phyloP scores from a whole-genome alignment of 352 stramenopile genomes.

The Pythium scleroteichum region DNA sequence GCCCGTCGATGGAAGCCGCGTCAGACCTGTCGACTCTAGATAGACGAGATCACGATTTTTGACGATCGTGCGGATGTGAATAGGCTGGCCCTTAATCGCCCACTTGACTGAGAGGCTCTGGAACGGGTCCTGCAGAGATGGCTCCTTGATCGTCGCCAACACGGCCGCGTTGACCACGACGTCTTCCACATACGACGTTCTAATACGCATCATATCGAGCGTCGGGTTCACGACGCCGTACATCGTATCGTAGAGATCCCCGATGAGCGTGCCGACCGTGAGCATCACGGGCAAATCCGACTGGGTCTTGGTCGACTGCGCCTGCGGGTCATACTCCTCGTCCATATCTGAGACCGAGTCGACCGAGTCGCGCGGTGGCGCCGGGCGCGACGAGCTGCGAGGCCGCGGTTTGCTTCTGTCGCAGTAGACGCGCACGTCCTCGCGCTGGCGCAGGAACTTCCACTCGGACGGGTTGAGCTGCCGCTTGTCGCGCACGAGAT shows the following conservation, averaged over 20 bases:
- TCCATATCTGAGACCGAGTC: background rate
- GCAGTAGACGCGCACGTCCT: slow-evolving; percentile 24
- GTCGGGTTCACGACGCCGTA: slow-evolving; percentile 46
- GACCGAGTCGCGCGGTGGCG: background rate
- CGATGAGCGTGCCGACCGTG: slow-evolving; percentile 38
- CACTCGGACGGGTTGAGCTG: slow-evolving; percentile 45
- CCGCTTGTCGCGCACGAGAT: slow-evolving; percentile 33
- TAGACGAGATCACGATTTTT: slow-evolving; percentile 59
- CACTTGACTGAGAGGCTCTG: slow-evolving; percentile 53
- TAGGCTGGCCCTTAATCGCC: slow-evolving; percentile 43
- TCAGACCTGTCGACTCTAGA: slow-evolving; percentile 50
- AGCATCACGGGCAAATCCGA: slow-evolving; percentile 32
- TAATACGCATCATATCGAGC: slow-evolving; percentile 45
- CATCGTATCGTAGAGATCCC: slow-evolving; percentile 48
- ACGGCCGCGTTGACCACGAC: slow-evolving; percentile 46
- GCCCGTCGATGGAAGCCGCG: slow-evolving; percentile 33
- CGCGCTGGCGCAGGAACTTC: slow-evolving; percentile 50
- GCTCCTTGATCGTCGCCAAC: slow-evolving; percentile 36
- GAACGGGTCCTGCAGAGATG: slow-evolving; percentile 46
- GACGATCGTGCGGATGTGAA: slow-evolving; percentile 40
- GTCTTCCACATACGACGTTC: slow-evolving; percentile 51
- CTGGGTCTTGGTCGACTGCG: background rate
- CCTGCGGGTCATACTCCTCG: slow-evolving; percentile 6
- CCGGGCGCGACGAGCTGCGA: background rate
- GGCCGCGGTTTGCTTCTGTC: slow-evolving; percentile 9